These are phyloP conservation scores for Dryas octopetala DNA, from an alignment of 306 rosid species.

Conservation along the genomic window DNA sequence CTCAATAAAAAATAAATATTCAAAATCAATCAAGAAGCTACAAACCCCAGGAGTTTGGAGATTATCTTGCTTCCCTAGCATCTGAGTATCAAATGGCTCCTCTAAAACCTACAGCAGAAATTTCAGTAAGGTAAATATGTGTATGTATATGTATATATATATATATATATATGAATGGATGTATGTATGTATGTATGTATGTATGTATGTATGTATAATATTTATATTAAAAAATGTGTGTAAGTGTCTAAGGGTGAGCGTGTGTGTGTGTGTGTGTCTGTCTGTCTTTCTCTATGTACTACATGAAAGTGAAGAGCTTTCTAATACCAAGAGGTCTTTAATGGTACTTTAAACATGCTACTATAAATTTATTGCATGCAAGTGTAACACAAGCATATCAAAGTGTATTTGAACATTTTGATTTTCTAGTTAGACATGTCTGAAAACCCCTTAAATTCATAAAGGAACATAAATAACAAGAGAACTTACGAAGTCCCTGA, in stretches of 20 bases:
- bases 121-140: conserved; percentile 6
- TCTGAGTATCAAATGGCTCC: conserved; percentile 63
- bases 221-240: too few species aligned
- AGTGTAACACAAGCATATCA: not conserved
- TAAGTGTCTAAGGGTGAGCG: too few species aligned
- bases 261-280: not conserved
- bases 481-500: conserved; percentile 61
- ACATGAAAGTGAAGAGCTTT: not conserved
- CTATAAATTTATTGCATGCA: not conserved
- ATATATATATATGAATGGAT: not conserved
- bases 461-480: conserved; percentile 4
- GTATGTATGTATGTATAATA: not conserved
- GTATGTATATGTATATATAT: not conserved
- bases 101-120: conserved; percentile 51
- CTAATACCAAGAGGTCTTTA: not conserved
- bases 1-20: not conserved
- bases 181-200: not conserved
- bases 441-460: not conserved
- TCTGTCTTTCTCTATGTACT: not conserved
- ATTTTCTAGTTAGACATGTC: not conserved
- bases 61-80: conserved; percentile 51
- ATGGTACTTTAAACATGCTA: conserved; percentile 14
- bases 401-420: not conserved
- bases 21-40: conserved; percentile 20
- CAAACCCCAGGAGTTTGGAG: conserved; percentile 76